A percentile compares a stretch with the other conserved stretches of the same genome.
Evolutionary conservation across 495 filamentous ascomycete species (phyloP).

Genomic region (Aspergillus affinis): DNA sequence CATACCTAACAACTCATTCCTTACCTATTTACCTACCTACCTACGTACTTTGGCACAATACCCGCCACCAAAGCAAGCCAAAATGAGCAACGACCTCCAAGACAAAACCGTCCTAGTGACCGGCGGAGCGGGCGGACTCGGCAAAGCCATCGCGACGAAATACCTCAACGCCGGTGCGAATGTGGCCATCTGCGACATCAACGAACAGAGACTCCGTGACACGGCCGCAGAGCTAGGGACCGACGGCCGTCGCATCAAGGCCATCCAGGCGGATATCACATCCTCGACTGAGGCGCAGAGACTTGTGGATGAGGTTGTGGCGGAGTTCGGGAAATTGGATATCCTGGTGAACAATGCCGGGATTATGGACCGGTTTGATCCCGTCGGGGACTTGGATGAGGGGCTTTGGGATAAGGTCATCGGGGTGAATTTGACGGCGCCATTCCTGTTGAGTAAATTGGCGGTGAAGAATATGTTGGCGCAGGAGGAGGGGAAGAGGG

Average conservation of each 20-base stretch:
- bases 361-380: constrained; percentile 58
- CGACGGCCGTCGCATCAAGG: constrained; percentile 32
- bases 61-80: neutral
- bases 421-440: constrained; percentile 59
- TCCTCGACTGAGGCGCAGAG: constrained; percentile 29
- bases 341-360: constrained; percentile 47
- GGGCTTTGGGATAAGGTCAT: constrained; percentile 58
- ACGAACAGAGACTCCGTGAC: constrained; percentile 40
- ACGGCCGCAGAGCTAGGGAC: constrained; percentile 39
- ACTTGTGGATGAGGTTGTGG: constrained; percentile 36
- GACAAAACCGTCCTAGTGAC: constrained; percentile 64
- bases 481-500: constrained; percentile 23
- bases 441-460: constrained; percentile 52
- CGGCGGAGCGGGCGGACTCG: constrained; percentile 62
- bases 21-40: no score
- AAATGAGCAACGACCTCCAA: neutral
- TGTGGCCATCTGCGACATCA: constrained; percentile 48
- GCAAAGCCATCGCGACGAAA: constrained; percentile 48
- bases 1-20: no score
- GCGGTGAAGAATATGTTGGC: constrained; percentile 49
- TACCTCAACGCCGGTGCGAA: constrained; percentile 45
- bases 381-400: constrained; percentile 49
- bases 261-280: constrained; percentile 44
- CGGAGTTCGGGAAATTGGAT: constrained; percentile 34
- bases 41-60: neutral